These are phyloP conservation scores for Kalmanozyma brasiliensis DNA, from an alignment of 1,284 basidiomycete genomes.

Conservation along the genomic window DNA sequence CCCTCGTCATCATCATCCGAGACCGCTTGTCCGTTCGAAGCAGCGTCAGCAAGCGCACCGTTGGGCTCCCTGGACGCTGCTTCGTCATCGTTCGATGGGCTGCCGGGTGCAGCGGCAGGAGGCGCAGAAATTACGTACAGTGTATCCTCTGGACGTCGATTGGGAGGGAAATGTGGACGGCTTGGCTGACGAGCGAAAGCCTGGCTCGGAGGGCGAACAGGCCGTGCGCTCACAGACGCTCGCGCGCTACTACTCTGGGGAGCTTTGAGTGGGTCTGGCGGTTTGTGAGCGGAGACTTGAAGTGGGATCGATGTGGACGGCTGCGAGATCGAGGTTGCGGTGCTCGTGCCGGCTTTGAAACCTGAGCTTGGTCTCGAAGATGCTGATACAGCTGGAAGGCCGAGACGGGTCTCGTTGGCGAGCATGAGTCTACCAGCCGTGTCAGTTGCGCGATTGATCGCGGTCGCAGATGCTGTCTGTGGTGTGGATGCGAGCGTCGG, in stretches of 20 bases:
- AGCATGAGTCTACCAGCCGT: conserved; percentile 19
- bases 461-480: not conserved
- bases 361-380: not conserved
- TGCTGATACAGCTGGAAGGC: conserved; percentile 15
- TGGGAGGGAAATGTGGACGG: conserved; percentile 35
- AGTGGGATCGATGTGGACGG: conserved; percentile 1
- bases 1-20: conserved; percentile 27
- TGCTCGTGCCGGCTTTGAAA: not conserved
- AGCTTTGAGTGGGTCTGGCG: not conserved
- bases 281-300: conserved; percentile 16
- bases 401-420: conserved; percentile 38
- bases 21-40: conserved; percentile 4
- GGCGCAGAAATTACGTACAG: conserved; percentile 42
- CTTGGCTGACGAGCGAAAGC: conserved; percentile 21
- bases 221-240: not conserved
- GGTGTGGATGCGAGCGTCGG: not conserved
- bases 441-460: not conserved
- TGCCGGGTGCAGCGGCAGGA: conserved; percentile 11
- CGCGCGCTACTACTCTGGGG: conserved; percentile 2
- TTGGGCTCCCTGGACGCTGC: not conserved
- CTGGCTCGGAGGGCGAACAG: conserved; percentile 7
- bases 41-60: not conserved
- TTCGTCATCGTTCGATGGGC: conserved; percentile 21
- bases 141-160: conserved; percentile 44
- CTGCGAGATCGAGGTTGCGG: not conserved